A percentile compares a stretch with the other conserved stretches of the same genome.
Evolutionary conservation across 2,329 filamentous ascomycete species (phyloP).

Genomic region (Dactylellina sp.): DNA sequence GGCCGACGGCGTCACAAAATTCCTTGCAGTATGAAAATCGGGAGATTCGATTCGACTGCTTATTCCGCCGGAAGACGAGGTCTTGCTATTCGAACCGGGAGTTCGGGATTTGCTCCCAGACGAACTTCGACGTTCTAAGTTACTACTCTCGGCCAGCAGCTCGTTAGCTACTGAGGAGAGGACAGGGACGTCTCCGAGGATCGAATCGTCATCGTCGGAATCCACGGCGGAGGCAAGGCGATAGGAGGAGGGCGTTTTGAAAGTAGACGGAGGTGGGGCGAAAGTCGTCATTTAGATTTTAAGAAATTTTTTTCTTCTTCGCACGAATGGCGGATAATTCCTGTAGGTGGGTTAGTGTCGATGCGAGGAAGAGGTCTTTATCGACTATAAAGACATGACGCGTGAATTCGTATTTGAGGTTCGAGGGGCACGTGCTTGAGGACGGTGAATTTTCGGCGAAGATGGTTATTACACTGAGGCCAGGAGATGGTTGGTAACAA

Average conservation of each 20-base stretch:
- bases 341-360: slow-evolving; percentile 33
- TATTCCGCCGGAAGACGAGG: slow-evolving; percentile 39
- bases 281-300: slow-evolving; percentile 49
- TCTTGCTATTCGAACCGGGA: slow-evolving; percentile 53
- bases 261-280: slow-evolving; percentile 28
- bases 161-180: slow-evolving; percentile 54
- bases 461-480: slow-evolving; percentile 10
- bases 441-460: slow-evolving; percentile 25
- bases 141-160: slow-evolving; percentile 48
- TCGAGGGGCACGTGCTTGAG: slow-evolving; percentile 17
- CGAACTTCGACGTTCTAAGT: slow-evolving; percentile 40
- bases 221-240: slow-evolving; percentile 42
- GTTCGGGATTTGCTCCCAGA: slow-evolving; percentile 40
- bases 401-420: slow-evolving; percentile 23
- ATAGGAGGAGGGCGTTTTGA: slow-evolving; percentile 54
- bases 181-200: slow-evolving; percentile 50
- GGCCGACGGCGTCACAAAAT: slow-evolving; percentile 51
- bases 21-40: slow-evolving; percentile 43
- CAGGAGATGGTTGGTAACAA: slow-evolving; percentile 5
- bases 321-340: neutral
- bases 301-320: slow-evolving; percentile 7
- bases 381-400: slow-evolving; percentile 55
- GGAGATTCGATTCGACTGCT: slow-evolving; percentile 36
- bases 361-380: slow-evolving; percentile 19
- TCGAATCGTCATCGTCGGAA: slow-evolving; percentile 50